These are phyloP conservation scores for Umbilicaria muhlenbergii DNA, from an alignment of 495 filamentous ascomycete species.

Conservation along the genomic window DNA sequence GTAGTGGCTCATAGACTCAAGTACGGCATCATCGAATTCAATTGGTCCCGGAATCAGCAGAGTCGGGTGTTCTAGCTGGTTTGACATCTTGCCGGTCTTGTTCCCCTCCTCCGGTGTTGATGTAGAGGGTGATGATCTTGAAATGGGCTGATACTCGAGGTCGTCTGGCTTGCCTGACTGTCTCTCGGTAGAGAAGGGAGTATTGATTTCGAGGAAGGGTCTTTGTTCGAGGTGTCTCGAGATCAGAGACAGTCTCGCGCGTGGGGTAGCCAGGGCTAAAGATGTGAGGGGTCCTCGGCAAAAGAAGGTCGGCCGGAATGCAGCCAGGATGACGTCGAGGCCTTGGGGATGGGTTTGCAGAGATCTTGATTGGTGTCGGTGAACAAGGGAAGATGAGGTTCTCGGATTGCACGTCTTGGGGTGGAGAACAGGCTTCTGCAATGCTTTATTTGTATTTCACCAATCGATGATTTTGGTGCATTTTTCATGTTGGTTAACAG, in stretches of 20 bases:
- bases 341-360: too few species aligned
- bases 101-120: conserved; percentile 3
- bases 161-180: conserved; percentile 37
- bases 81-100: conserved; percentile 48
- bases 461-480: too few species aligned
- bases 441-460: too few species aligned
- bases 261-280: conserved; percentile 40
- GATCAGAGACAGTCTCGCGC: conserved; percentile 62
- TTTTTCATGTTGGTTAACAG: too few species aligned
- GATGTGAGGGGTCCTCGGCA: conserved; percentile 17
- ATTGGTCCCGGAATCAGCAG: conserved; percentile 93
- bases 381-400: too few species aligned
- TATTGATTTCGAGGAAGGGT: conserved; percentile 46
- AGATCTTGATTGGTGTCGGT: too few species aligned
- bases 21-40: conserved; percentile 95
- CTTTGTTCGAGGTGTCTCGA: conserved; percentile 60
- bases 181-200: conserved; percentile 52
- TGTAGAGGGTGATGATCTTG: conserved; percentile 20
- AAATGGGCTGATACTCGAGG: conserved; percentile 37
- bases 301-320: conserved; percentile 7
- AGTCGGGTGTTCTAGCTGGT: conserved; percentile 63
- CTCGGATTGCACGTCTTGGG: too few species aligned
- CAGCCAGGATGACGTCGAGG: conserved; percentile 15
- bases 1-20: conserved; percentile 89
- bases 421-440: too few species aligned